phyloP scores from a whole-genome alignment of 129 eudicot species.

The Helianthus tuberosus region DNA sequence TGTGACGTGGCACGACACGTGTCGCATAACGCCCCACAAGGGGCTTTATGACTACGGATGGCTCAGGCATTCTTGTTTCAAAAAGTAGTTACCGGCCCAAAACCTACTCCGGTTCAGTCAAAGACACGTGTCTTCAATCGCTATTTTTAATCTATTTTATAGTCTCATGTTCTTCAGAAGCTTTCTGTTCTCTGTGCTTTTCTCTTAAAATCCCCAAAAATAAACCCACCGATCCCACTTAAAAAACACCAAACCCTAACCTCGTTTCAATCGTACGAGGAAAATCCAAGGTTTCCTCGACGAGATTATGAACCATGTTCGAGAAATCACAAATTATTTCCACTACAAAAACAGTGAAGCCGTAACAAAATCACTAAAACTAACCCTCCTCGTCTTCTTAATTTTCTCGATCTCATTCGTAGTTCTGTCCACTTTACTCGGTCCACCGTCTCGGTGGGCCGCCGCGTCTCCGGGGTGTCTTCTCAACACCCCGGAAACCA shows the following conservation, averaged over 20 bases:
- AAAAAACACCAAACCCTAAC: neutral
- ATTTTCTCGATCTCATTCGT: constrained; percentile 39
- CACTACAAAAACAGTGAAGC: constrained; percentile 32
- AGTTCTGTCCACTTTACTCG: constrained; percentile 30
- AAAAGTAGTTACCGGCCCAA: constrained; percentile 17
- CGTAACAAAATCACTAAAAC: constrained; percentile 42
- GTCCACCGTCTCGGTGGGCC: constrained; percentile 39
- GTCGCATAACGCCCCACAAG: no score
- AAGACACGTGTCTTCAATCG: constrained; percentile 25
- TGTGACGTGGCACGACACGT: no score
- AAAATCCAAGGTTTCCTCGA: neutral
- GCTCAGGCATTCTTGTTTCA: neutral
- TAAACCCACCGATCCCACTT: neutral
- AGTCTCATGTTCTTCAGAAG: constrained; percentile 8
- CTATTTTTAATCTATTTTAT: neutral
- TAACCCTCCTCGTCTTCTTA: constrained; percentile 28
- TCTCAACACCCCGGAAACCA: constrained; percentile 1
- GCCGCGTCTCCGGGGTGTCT: constrained; percentile 29
- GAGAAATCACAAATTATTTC: constrained; percentile 21
- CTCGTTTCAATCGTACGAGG: constrained; percentile 27
- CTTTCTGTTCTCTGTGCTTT: neutral
- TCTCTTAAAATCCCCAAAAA: neutral
- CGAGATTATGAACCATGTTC: constrained; percentile 40
- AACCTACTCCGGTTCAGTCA: constrained; percentile 14
- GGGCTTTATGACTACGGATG: no score